phyloP scores from a whole-genome alignment of 208 protist genomes.

The Leishmania lainsoni region DNA sequence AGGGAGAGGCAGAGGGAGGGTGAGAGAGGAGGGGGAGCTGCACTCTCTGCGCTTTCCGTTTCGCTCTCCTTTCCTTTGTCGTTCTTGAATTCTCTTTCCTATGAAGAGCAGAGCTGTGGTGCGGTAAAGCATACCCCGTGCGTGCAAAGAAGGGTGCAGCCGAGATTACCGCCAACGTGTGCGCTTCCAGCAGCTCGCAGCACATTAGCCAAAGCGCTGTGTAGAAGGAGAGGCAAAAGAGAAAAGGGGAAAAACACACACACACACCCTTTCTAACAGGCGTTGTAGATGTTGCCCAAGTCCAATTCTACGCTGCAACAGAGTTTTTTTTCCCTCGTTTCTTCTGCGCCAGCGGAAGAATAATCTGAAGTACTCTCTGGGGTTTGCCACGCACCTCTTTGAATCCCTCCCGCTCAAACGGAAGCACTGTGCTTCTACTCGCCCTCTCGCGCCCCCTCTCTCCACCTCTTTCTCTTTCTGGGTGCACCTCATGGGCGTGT shows the following conservation, averaged over 20 bases:
- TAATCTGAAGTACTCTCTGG: neutral
- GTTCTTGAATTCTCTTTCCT: no score
- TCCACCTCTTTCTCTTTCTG: neutral
- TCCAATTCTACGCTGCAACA: neutral
- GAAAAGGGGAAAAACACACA: neutral
- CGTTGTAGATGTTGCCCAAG: neutral
- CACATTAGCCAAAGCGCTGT: neutral
- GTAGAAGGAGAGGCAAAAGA: neutral
- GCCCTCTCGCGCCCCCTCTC: neutral
- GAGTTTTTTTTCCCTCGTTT: neutral
- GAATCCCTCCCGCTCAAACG: neutral
- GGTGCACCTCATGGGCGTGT: neutral
- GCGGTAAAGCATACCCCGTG: no score
- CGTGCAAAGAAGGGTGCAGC: no score
- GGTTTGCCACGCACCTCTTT: neutral
- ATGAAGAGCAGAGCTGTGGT: no score
- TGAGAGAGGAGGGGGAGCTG: no score
- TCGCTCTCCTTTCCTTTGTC: no score
- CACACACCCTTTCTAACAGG: neutral
- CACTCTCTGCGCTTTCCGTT: no score
- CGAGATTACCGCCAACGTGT: no score
- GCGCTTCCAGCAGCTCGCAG: no score
- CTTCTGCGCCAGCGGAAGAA: neutral
- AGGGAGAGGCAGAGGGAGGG: neutral
- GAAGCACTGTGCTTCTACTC: neutral